Percentiles rank a stretch among this genome's conserved stretches.
phyloP scores from a whole-genome alignment of 2,329 filamentous ascomycete species.

The Orbilia quercus region DNA sequence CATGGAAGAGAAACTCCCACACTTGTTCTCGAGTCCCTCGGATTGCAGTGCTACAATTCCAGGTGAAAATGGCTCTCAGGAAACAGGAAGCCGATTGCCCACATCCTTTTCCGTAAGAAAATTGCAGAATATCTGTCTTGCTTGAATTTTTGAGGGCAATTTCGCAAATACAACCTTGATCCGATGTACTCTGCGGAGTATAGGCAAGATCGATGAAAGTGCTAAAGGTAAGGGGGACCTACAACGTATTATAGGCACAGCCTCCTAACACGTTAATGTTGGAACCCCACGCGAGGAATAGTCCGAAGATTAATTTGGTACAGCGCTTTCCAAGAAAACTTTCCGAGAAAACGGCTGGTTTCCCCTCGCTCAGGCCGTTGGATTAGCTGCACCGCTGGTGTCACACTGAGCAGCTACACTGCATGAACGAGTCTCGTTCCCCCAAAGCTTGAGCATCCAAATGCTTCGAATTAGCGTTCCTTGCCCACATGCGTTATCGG shows the following conservation, averaged over 20 bases:
- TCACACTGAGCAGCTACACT: conserved; percentile 8
- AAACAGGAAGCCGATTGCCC: background rate
- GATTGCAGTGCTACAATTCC: conserved; percentile 34
- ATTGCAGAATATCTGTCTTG: too few relatives aligned
- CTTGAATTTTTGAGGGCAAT: background rate
- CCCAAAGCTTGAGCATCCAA: conserved; percentile 14
- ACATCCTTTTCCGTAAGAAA: background rate
- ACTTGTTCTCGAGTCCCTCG: conserved; percentile 34
- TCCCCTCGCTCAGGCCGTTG: conserved; percentile 17
- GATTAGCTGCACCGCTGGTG: background rate
- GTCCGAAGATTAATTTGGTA: conserved; percentile 38
- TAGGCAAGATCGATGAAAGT: background rate
- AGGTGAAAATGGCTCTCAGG: conserved; percentile 9
- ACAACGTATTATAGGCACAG: conserved; percentile 7
- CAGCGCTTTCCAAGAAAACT: conserved; percentile 25
- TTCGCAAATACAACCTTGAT: background rate
- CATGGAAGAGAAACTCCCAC: conserved; percentile 55
- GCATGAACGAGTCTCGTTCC: background rate
- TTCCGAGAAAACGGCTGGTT: conserved; percentile 19
- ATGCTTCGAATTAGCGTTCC: conserved; percentile 8
- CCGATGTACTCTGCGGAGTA: background rate
- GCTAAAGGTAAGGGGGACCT: too few relatives aligned
- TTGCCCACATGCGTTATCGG: conserved; percentile 25
- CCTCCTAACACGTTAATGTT: conserved; percentile 11
- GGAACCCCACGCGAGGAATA: conserved; percentile 49